Base-by-base conservation (phyloP, 2,329 filamentous ascomycete genomes). In the Fusarium scirpi region DNA sequence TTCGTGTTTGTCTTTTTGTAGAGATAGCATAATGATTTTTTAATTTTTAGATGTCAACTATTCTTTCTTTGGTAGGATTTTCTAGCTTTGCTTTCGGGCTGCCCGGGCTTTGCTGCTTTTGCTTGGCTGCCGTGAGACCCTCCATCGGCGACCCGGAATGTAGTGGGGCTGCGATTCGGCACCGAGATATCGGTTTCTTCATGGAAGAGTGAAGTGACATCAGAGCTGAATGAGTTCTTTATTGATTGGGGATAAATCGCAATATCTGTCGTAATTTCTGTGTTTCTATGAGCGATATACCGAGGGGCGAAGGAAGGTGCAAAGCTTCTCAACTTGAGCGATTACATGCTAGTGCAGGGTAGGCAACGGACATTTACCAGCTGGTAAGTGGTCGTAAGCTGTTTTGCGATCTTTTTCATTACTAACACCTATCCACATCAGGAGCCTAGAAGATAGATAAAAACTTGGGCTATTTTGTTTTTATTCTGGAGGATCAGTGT, bases 131-230 rank as follows among this genome's bases (percentile, higher is more conserved):
- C 55, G 62, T 22, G 29, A 56, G 43, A 43, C 46, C 46, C 47
- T 66, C 15, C n/a, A 49, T 64, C 63, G 30, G 30, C 30, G 47
- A 43, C 22, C 62, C 55, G 62, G 63, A 43, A 20, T 30, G 20
- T 24, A n/a, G 62, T 66, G 63, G 63, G 38, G 54, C 4, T 32
- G 25, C 53, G 46, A 29, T 45, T 41, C 54, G 62, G 63, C 48
- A 66, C 30, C 55, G 62, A 65, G 24, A 29, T 29, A 32, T 65
- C 46, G 46, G 61, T 34, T 60, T 60, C 45, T 38, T 13, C 13
- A 61, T n/a, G 55, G 43, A 20, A 66, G 8, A 13, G 40, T 38
- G 40, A 66, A 22, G 46, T 66, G 47, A 55, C 62, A 66, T 55
- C 47, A 66, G 8, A 40, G 8, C 25, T 27, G 22, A 5, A 20